Percentiles rank a stretch among this genome's conserved stretches.
These are phyloP conservation scores for Chlorella sp. DNA, from an alignment of 139 green algal species.

Conservation along the genomic window DNA sequence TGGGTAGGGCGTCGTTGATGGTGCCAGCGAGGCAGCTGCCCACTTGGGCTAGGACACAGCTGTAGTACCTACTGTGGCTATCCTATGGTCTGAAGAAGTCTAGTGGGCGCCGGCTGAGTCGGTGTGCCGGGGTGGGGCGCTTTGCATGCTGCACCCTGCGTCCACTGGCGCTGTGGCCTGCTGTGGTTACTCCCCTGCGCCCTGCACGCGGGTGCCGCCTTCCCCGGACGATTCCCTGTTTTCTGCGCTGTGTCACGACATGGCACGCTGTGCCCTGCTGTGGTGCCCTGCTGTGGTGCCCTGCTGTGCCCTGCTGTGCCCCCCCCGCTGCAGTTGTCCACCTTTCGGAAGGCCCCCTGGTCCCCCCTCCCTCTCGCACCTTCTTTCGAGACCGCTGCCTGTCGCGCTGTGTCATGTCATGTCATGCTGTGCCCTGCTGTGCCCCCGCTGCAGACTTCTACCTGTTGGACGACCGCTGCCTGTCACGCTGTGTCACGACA, in stretches of 20 bases:
- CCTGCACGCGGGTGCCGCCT: no score
- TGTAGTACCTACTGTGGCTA: not conserved
- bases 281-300: not conserved
- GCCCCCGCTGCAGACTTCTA: conserved; percentile 68
- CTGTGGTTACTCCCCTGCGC: not conserved
- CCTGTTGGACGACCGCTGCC: conserved; percentile 9
- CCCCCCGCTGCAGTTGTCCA: conserved; percentile 67
- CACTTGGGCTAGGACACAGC: no score
- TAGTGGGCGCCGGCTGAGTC: no score
- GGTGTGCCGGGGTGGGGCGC: no score
- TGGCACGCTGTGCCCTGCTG: not conserved
- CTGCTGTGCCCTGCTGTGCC: not conserved
- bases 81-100: no score
- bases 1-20: not conserved
- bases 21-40: no score
- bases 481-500: not conserved
- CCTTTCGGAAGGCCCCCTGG: not conserved
- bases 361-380: no score
- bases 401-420: not conserved
- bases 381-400: no score
- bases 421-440: not conserved
- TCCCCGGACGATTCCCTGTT: no score
- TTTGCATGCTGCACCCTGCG: no score
- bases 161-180: no score
- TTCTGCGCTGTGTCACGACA: no score